Conservation (phyloP, 1,284 basidiomycete species). For the Heterobasidion parviporum region DNA sequence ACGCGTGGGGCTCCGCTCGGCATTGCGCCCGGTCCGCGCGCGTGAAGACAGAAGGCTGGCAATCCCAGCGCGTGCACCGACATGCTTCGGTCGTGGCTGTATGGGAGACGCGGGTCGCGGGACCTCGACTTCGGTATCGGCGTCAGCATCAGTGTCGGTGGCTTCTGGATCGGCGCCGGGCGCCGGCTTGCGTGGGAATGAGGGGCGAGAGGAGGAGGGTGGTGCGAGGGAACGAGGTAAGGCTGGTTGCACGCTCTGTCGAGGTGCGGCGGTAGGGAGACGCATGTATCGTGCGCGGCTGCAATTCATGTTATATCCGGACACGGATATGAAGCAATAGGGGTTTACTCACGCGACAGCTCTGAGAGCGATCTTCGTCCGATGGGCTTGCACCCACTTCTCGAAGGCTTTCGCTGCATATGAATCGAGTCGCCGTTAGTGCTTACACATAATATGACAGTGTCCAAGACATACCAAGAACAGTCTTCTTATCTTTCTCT, state of each 20-base stretch:
- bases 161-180: slow-evolving; percentile 18
- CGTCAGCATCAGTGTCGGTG: slow-evolving; percentile 20
- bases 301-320: slow-evolving; percentile 8
- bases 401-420: slow-evolving; percentile 46
- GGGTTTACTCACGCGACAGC: slow-evolving; percentile 63
- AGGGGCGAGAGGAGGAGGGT: slow-evolving; percentile 7
- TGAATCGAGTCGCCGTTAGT: slow-evolving; percentile 9
- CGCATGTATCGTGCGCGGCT: slow-evolving; percentile 65
- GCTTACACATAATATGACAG: not conserved
- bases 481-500: slow-evolving; percentile 43
- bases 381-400: slow-evolving; percentile 58
- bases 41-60: slow-evolving; percentile 28
- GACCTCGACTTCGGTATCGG: slow-evolving; percentile 2
- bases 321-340: not conserved
- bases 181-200: slow-evolving; percentile 22
- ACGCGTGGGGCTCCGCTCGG: slow-evolving; percentile 17
- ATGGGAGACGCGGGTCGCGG: slow-evolving; percentile 15
- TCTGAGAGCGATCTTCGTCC: slow-evolving; percentile 64
- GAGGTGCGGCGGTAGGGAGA: slow-evolving; percentile 38
- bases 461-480: slow-evolving; percentile 44
- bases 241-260: slow-evolving; percentile 6
- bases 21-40: slow-evolving; percentile 23
- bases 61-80: slow-evolving; percentile 19
- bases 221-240: slow-evolving; percentile 4
- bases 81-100: slow-evolving; percentile 18